These are phyloP conservation scores for Backusella mclennaniae DNA, from an alignment of 192 early-diverging fungal genomes.

Conservation along the genomic window DNA sequence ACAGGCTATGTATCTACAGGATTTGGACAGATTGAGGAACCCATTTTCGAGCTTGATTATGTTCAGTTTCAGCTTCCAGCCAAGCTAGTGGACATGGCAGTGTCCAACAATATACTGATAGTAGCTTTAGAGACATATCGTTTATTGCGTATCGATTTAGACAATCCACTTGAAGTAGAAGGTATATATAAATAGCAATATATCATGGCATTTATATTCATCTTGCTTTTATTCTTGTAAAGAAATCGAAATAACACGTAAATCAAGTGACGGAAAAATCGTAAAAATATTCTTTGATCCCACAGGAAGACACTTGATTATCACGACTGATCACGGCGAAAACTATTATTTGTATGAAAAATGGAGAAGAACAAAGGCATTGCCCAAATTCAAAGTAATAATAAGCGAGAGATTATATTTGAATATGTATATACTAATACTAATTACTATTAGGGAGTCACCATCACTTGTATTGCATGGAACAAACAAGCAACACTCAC, in stretches of 20 bases:
- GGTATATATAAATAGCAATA: slow-evolving; percentile 38
- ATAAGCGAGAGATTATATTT: background rate
- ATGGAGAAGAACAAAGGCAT: slow-evolving; percentile 81
- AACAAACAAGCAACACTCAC: slow-evolving; percentile 53
- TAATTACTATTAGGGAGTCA: slow-evolving; percentile 53
- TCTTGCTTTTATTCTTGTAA: background rate
- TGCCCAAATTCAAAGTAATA: slow-evolving; percentile 75
- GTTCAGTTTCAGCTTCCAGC: slow-evolving; percentile 90
- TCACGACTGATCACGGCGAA: slow-evolving; percentile 86
- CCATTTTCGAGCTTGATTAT: slow-evolving; percentile 80
- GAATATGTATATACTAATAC: background rate
- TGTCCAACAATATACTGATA: slow-evolving; percentile 83
- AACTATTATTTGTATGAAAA: slow-evolving; percentile 86
- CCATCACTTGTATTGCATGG: slow-evolving; percentile 92
- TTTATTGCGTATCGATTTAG: slow-evolving; percentile 88
- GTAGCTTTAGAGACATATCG: slow-evolving; percentile 74
- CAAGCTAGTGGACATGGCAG: slow-evolving; percentile 67
- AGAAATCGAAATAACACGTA: slow-evolving; percentile 75
- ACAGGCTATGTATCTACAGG: slow-evolving; percentile 55
- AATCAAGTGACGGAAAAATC: slow-evolving; percentile 58
- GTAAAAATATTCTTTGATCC: slow-evolving; percentile 83
- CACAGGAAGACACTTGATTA: slow-evolving; percentile 83
- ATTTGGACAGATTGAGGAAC: slow-evolving; percentile 45
- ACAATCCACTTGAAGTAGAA: slow-evolving; percentile 75
- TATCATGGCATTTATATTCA: too few relatives aligned